phyloP scores from a whole-genome alignment of 23 red algal species.

The Pyropia yezoensis region DNA sequence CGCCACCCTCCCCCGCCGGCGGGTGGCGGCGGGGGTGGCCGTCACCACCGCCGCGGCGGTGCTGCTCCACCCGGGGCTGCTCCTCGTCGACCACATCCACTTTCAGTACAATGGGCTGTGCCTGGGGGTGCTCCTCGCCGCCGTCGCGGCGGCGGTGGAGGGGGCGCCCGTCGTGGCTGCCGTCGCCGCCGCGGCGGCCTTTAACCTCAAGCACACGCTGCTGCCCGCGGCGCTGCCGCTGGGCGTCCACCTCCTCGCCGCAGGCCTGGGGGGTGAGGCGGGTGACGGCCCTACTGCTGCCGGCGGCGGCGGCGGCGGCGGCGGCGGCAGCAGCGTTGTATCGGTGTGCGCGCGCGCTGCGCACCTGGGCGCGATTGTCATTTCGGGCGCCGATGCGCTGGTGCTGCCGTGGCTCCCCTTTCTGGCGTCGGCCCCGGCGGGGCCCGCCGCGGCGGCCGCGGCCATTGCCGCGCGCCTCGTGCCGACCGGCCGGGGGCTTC shows the following conservation, averaged over 20 bases:
- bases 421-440: background rate
- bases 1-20: too few relatives aligned
- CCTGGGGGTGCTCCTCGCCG: conserved; percentile 49
- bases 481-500: conserved; percentile 75
- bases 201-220: conserved; percentile 77
- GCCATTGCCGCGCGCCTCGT: conserved; percentile 48
- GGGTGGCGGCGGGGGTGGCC: too few relatives aligned
- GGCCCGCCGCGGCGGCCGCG: conserved; percentile 10
- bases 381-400: conserved; percentile 7
- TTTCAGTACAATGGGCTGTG: conserved; percentile 95
- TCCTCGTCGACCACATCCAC: conserved; percentile 89
- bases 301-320: background rate
- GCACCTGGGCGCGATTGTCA: too few relatives aligned
- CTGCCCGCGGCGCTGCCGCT: conserved; percentile 36
- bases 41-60: too few relatives aligned
- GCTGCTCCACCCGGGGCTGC: conserved; percentile 33
- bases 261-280: background rate
- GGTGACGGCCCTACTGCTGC: background rate
- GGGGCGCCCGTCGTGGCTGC: conserved; percentile 11
- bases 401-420: background rate
- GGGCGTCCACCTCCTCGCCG: conserved; percentile 18
- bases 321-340: background rate
- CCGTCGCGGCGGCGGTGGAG: conserved; percentile 29
- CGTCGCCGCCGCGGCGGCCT: conserved; percentile 22
- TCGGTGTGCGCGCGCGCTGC: too few relatives aligned